Base-by-base conservation (phyloP, 2,329 filamentous ascomycete genomes). In the Tolypocladium pustulatum region DNA sequence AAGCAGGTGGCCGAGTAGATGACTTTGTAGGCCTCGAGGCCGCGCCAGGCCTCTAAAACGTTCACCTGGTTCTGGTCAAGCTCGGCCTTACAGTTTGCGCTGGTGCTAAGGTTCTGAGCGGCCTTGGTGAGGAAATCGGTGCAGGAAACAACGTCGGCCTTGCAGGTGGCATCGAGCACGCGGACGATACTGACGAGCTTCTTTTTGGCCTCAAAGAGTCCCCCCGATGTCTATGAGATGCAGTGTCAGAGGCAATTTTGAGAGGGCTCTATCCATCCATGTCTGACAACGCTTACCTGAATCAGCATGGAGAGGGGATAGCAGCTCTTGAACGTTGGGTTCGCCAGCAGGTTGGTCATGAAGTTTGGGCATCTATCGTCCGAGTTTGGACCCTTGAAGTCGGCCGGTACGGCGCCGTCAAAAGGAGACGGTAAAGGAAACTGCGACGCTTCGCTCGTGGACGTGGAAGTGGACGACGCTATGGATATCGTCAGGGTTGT, bases 241-340 rank as follows among this genome's bases (percentile, higher is more conserved):
- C 38, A 4, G 55, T 67, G 55, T 51, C 27, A 52, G 57, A 10
- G 15, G 46, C 17, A 20, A 2, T 10, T 6, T 3, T 2, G 10
- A 15, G n/a, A n/a, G n/a, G n/a, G n/a, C n/a, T n/a, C n/a, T 20
- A 13, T 9, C 9, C 15, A 37, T 4, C 4, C 13, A 17, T 5
- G 40, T 6, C 0, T 30, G 13, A 30, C 37, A 12, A 68, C 82
- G 68, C 46, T 32, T 75, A 90, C 89, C 77, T 89, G 84, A 12
- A 97, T 78, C 63, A 97, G 82, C 66, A 96, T 79, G 1, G 92
- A 96, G 59, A 97, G 78, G 0, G 93, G 90, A 64, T 92, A 84
- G 75, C 93, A 97, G 56, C 80, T 71, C 64, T 83, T 81, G 65
- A 94, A 91, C 4, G 82, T 85, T 7, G 79, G 69, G 68, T 90